These are phyloP conservation scores for Suillus paluster DNA, from an alignment of 768 basidiomycete species.

Conservation along the genomic window DNA sequence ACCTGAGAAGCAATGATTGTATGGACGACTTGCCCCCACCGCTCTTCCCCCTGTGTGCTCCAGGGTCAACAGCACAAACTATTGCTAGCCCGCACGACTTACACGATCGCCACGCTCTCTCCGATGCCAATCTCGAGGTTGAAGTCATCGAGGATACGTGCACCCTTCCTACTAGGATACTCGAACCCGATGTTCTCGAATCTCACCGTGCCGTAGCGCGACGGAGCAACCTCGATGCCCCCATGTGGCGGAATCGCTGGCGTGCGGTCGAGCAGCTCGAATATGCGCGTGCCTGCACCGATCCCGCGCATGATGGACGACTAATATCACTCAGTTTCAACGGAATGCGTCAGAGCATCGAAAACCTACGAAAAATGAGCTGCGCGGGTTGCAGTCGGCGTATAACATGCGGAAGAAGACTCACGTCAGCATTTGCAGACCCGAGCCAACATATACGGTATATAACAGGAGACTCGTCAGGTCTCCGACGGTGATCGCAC, in stretches of 20 bases:
- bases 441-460: constrained; percentile 86
- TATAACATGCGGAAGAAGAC: constrained; percentile 25
- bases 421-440: constrained; percentile 80
- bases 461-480: constrained; percentile 89
- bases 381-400: constrained; percentile 19
- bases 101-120: constrained; percentile 92
- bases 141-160: constrained; percentile 82
- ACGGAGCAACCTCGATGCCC: constrained; percentile 60
- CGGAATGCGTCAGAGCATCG: not conserved
- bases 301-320: constrained; percentile 96
- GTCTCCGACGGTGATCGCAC: constrained; percentile 90
- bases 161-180: constrained; percentile 86
- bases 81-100: constrained; percentile 38
- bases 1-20: constrained; percentile 83
- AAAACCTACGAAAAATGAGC: constrained; percentile 44
- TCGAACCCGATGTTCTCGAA: constrained; percentile 88
- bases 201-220: constrained; percentile 68
- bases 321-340: constrained; percentile 39
- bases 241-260: constrained; percentile 71
- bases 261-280: constrained; percentile 84
- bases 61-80: constrained; percentile 2
- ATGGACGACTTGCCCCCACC: constrained; percentile 95
- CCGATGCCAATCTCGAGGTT: constrained; percentile 81
- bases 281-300: constrained; percentile 92
- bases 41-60: constrained; percentile 72